These are phyloP conservation scores for Arabis hirsuta DNA, from an alignment of 345 rosid species.

Conservation along the genomic window DNA sequence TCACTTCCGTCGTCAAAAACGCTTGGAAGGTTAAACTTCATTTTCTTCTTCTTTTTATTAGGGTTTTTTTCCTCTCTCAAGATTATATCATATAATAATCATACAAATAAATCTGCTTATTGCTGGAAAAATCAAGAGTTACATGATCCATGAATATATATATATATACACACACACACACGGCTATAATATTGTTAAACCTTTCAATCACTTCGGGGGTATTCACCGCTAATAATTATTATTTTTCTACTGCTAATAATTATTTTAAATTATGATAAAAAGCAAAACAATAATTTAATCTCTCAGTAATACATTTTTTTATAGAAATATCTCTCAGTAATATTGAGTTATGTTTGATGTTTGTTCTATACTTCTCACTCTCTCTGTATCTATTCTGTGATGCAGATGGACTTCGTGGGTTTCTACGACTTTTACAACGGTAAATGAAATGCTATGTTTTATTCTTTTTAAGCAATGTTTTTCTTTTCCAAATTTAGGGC, in stretches of 20 bases:
- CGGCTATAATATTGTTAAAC: neutral
- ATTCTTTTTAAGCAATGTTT: neutral
- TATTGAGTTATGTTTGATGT: no score
- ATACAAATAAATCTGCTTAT: neutral
- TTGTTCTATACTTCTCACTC: constrained; percentile 2
- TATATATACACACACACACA: no score
- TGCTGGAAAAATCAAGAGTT: neutral
- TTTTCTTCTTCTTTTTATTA: neutral
- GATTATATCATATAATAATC: neutral
- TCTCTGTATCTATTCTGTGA: neutral
- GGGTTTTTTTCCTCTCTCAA: neutral
- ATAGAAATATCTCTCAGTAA: neutral
- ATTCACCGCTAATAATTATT: neutral
- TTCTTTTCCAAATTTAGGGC: neutral
- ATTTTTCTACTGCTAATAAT: no score
- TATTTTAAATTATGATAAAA: neutral
- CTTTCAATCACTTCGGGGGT: neutral
- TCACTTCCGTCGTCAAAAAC: constrained; percentile 37
- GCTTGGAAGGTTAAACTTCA: constrained; percentile 51
- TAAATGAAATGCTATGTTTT: constrained; percentile 21
- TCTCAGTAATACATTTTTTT: no score
- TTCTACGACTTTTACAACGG: constrained; percentile 55
- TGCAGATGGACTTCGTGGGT: constrained; percentile 56
- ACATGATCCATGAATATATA: neutral
- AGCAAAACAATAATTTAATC: neutral